These are phyloP conservation scores for Geotrichum aggregatum DNA, from an alignment of 1,139 yeast species.

Conservation along the genomic window DNA sequence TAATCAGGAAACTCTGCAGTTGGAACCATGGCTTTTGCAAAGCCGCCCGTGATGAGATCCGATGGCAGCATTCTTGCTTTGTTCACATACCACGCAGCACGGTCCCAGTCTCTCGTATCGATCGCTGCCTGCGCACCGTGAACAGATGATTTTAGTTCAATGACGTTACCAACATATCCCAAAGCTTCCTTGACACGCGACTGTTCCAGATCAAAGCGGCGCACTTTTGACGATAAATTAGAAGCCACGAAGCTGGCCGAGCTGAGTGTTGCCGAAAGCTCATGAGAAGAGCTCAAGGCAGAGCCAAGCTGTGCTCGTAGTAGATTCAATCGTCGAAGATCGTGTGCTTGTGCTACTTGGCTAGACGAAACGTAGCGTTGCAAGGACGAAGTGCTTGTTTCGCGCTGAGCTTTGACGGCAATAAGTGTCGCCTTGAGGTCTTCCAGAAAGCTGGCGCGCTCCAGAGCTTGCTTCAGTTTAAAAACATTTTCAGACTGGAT, in stretches of 20 bases:
- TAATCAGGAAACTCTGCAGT: slow-evolving; percentile 81
- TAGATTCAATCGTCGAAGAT: slow-evolving; percentile 29
- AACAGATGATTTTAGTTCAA: slow-evolving; percentile 58
- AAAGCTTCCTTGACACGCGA: slow-evolving; percentile 61
- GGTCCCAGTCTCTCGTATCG: slow-evolving; percentile 62
- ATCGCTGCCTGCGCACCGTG: slow-evolving; percentile 66
- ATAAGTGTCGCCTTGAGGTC: slow-evolving; percentile 17
- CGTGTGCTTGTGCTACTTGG: slow-evolving; percentile 18
- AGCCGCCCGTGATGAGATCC: slow-evolving; percentile 56
- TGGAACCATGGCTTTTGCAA: slow-evolving; percentile 83
- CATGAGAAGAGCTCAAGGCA: slow-evolving; percentile 41
- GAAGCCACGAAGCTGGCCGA: slow-evolving; percentile 64
- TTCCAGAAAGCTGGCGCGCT: slow-evolving; percentile 18
- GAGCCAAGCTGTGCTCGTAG: slow-evolving; percentile 35
- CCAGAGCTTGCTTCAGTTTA: slow-evolving; percentile 15
- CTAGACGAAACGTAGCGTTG: slow-evolving; percentile 18
- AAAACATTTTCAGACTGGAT: slow-evolving; percentile 2
- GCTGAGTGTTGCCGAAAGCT: slow-evolving; percentile 50
- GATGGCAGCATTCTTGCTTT: slow-evolving; percentile 53
- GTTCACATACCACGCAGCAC: slow-evolving; percentile 63
- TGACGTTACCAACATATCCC: slow-evolving; percentile 61
- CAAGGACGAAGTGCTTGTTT: slow-evolving; percentile 10
- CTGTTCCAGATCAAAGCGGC: slow-evolving; percentile 67
- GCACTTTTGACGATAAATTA: slow-evolving; percentile 63
- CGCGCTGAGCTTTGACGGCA: slow-evolving; percentile 13